A percentile compares a stretch with the other conserved stretches of the same genome.
These are phyloP conservation scores for Raffaelea deltoideospora DNA, from an alignment of 2,329 filamentous ascomycete genomes.

Conservation along the genomic window DNA sequence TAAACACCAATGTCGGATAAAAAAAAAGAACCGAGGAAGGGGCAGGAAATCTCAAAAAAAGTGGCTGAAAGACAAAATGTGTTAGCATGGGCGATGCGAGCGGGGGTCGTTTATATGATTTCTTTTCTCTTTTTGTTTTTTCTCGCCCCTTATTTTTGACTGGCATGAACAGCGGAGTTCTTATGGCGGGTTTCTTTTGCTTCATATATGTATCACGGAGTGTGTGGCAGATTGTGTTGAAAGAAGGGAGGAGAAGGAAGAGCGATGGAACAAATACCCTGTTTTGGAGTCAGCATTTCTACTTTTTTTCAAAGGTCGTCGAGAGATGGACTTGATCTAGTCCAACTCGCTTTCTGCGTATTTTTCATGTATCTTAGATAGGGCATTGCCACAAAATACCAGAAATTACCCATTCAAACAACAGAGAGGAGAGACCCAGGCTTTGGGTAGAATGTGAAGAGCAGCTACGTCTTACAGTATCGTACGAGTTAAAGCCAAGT, in stretches of 20 bases:
- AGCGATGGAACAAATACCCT: conserved; percentile 4
- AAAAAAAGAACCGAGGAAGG: conserved; percentile 11
- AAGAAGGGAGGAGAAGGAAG: neutral
- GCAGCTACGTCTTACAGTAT: too few relatives aligned
- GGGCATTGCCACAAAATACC: conserved; percentile 34
- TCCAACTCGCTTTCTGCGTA: conserved; percentile 52
- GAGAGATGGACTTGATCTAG: conserved; percentile 16
- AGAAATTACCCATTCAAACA: conserved; percentile 51
- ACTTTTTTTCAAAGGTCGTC: conserved; percentile 7
- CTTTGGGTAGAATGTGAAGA: too few relatives aligned
- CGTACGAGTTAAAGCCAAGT: too few relatives aligned
- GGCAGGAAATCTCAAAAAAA: conserved; percentile 6
- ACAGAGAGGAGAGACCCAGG: neutral
- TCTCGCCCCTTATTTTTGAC: conserved; percentile 4
- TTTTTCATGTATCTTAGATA: conserved; percentile 42
- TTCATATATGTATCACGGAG: neutral
- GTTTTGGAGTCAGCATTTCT: conserved; percentile 10
- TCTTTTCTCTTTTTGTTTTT: conserved; percentile 15
- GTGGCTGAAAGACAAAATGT: conserved; percentile 12
- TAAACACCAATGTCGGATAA: conserved; percentile 8
- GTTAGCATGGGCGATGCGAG: too few relatives aligned
- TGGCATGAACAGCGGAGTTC: conserved; percentile 7
- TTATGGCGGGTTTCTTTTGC: neutral
- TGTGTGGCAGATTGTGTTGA: conserved; percentile 4
- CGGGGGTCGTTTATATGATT: too few relatives aligned